These are phyloP conservation scores for Capsella rubella DNA, from an alignment of 441 rosid genomes.

Conservation along the genomic window DNA sequence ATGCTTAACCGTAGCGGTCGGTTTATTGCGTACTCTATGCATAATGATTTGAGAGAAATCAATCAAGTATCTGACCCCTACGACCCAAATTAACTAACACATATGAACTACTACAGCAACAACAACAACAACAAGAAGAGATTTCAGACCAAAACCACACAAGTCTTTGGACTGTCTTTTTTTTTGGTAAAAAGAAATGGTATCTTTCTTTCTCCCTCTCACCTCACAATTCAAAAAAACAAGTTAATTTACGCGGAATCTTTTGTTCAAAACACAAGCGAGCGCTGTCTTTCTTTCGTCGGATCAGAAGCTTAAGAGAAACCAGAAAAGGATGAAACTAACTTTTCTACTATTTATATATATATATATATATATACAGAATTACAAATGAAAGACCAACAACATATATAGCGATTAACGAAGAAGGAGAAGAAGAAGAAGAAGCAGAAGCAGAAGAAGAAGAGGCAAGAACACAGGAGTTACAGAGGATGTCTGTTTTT, in stretches of 20 bases:
- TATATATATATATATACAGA: conserved; percentile 6
- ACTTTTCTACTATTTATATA: background rate
- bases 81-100: background rate
- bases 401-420: conserved; percentile 1
- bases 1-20: conserved; percentile 31
- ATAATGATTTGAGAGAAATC: conserved; percentile 33
- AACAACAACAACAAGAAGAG: background rate
- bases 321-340: conserved; percentile 14
- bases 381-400: conserved; percentile 37
- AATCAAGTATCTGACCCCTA: background rate
- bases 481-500: conserved; percentile 69
- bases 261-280: conserved; percentile 27
- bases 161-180: background rate
- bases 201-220: background rate
- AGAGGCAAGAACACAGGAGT: conserved; percentile 54
- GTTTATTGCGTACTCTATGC: conserved; percentile 44
- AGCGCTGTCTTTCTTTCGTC: conserved; percentile 12
- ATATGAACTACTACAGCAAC: conserved; percentile 12
- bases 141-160: conserved; percentile 16
- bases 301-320: conserved; percentile 17
- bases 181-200: conserved; percentile 15
- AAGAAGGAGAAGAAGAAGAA: conserved; percentile 26
- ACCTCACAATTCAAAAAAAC: background rate
- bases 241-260: conserved; percentile 18
- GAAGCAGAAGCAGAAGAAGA: conserved; percentile 32